These are phyloP conservation scores for Ustulina deusta DNA, from an alignment of 2,329 filamentous ascomycete genomes.

Conservation along the genomic window DNA sequence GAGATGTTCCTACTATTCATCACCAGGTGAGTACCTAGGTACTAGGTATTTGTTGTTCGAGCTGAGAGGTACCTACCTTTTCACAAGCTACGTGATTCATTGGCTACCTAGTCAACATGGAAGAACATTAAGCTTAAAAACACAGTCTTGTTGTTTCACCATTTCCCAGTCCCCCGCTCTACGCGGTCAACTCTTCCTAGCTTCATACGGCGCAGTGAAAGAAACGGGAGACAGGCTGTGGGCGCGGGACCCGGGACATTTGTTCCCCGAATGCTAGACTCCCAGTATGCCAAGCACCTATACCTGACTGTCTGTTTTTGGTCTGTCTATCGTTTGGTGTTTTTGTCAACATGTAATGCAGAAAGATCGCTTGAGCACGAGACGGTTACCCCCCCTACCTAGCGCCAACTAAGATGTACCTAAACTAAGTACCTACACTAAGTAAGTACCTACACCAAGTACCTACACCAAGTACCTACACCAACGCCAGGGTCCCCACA, in stretches of 20 bases:
- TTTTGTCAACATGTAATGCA: neutral
- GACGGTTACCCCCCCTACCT: constrained; percentile 1
- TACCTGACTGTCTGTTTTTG: constrained; percentile 30
- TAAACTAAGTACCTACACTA: constrained; percentile 13
- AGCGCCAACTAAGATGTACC: neutral
- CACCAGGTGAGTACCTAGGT: neutral
- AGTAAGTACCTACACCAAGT: neutral
- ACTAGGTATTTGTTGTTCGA: neutral
- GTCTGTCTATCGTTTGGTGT: constrained; percentile 1
- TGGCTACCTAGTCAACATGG: neutral
- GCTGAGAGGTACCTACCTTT: neutral
- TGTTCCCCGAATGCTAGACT: constrained; percentile 30
- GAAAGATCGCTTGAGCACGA: constrained; percentile 19
- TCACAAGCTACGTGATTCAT: neutral
- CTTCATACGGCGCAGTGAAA: constrained; percentile 24
- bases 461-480: neutral
- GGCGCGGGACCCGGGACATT: constrained; percentile 25
- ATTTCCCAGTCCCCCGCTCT: constrained; percentile 23
- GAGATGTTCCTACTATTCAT: neutral
- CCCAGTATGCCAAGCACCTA: too few relatives aligned
- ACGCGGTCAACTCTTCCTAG: constrained; percentile 22
- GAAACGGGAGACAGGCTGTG: constrained; percentile 10
- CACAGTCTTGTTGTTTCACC: constrained; percentile 25
- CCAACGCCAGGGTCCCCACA: constrained; percentile 12
- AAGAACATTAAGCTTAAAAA: constrained; percentile 23